Evolutionary conservation across 768 basidiomycete genomes (phyloP).

Genomic region (Jaapia argillacea): DNA sequence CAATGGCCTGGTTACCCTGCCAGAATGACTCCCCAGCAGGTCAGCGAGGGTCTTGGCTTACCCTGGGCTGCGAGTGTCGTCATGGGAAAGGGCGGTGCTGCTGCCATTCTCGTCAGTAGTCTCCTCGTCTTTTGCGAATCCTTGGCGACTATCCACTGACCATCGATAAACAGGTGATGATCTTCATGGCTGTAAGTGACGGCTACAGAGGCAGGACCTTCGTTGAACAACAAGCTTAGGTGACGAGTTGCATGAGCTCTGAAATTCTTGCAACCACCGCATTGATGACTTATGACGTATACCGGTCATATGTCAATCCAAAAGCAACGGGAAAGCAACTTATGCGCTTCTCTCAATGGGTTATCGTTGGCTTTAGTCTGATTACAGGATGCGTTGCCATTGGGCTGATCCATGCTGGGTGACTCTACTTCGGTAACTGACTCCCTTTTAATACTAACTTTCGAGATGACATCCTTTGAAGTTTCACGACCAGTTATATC

Average conservation of each 20-base stretch:
- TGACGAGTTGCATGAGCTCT: no score
- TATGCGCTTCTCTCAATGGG: background rate
- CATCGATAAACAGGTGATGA: no score
- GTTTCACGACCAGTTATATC: no score
- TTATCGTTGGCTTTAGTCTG: background rate
- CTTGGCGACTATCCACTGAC: no score
- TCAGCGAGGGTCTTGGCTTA: conserved; percentile 33
- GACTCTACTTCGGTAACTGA: no score
- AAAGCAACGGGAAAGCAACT: conserved; percentile 7
- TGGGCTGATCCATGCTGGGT: background rate
- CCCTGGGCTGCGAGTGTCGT: conserved; percentile 36
- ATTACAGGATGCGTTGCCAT: background rate
- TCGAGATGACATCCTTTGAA: no score
- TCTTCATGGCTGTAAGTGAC: conserved; percentile 43
- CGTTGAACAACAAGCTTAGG: no score
- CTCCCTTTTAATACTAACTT: no score
- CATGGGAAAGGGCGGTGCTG: conserved; percentile 35
- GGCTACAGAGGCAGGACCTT: no score
- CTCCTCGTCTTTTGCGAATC: no score
- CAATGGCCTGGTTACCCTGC: conserved; percentile 17
- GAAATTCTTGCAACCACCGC: no score
- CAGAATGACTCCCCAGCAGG: conserved; percentile 25
- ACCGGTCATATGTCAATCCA: conserved; percentile 4
- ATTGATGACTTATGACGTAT: background rate
- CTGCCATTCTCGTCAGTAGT: conserved; percentile 31